Evolutionary conservation across 805 yeast species (phyloP).

Genomic region (Clavispora asparagi): DNA sequence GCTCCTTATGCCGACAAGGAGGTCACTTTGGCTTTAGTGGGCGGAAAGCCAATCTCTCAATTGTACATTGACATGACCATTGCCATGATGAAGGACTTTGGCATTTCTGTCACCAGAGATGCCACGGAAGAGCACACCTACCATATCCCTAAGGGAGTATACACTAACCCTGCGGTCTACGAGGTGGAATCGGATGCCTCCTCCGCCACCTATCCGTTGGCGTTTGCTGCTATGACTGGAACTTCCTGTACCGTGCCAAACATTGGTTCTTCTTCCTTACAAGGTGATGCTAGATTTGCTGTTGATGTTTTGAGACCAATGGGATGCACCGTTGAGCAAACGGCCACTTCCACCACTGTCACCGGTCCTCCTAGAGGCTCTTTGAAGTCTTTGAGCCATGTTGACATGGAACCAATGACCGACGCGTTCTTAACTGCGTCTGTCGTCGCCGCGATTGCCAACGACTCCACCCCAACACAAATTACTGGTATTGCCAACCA

Average conservation of each 20-base stretch:
- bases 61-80: slow-evolving; percentile 96
- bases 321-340: slow-evolving; percentile 89
- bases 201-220: slow-evolving; percentile 95
- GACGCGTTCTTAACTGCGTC: slow-evolving; percentile 97
- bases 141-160: slow-evolving; percentile 80
- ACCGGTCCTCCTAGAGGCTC: slow-evolving; percentile 75
- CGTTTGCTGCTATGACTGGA: slow-evolving; percentile 95
- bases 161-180: slow-evolving; percentile 76
- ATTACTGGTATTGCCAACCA: slow-evolving; percentile 97
- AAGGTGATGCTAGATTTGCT: slow-evolving; percentile 97
- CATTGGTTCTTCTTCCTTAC: slow-evolving; percentile 86
- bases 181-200: slow-evolving; percentile 96
- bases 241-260: slow-evolving; percentile 89
- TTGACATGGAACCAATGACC: slow-evolving; percentile 99
- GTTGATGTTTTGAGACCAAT: slow-evolving; percentile 86
- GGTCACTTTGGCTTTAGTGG: slow-evolving; percentile 81
- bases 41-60: slow-evolving; percentile 96
- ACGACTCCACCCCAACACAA: slow-evolving; percentile 48
- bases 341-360: slow-evolving; percentile 84
- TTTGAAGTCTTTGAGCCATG: slow-evolving; percentile 62
- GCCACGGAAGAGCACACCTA: slow-evolving; percentile 75
- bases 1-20: slow-evolving; percentile 93
- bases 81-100: slow-evolving; percentile 89
- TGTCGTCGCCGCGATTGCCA: slow-evolving; percentile 92
- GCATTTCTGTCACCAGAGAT: slow-evolving; percentile 69